These are phyloP conservation scores for Garcia nutans DNA, from an alignment of 345 rosid species.

Conservation along the genomic window DNA sequence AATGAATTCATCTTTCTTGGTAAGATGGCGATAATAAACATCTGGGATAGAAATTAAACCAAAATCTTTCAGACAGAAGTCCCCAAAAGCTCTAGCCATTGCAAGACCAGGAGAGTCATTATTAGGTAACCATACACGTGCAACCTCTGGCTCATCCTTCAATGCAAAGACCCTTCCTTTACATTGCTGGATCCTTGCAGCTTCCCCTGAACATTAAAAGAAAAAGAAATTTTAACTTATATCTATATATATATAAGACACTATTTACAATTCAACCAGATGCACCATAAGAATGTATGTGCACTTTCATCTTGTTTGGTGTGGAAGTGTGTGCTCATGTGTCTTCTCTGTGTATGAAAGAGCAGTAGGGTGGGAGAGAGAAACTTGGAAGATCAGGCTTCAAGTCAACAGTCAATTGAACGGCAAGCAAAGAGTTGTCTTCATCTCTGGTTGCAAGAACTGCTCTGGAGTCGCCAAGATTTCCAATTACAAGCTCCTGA, in stretches of 20 bases:
- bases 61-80: slow-evolving; percentile 96
- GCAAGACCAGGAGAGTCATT: slow-evolving; percentile 96
- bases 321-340: neutral
- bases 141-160: slow-evolving; percentile 98
- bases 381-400: slow-evolving; percentile 94
- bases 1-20: slow-evolving; percentile 70
- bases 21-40: slow-evolving; percentile 59
- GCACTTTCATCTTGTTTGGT: neutral
- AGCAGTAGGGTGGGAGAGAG: slow-evolving; percentile 30
- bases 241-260: neutral
- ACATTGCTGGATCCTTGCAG: slow-evolving; percentile 87
- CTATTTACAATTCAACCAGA: neutral
- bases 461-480: slow-evolving; percentile 94
- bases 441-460: slow-evolving; percentile 72
- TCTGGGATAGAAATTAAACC: slow-evolving; percentile 92
- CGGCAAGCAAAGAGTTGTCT: slow-evolving; percentile 61
- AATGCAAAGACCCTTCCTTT: slow-evolving; percentile 96
- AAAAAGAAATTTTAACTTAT: neutral
- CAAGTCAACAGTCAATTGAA: slow-evolving; percentile 87
- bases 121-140: slow-evolving; percentile 98
- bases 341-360: neutral
- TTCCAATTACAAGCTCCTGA: slow-evolving; percentile 72
- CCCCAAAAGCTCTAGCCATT: slow-evolving; percentile 99
- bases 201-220: slow-evolving; percentile 58
- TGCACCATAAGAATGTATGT: neutral